These are phyloP conservation scores for Ophidiomyces ophidiicola DNA, from an alignment of 2,329 filamentous ascomycete species.

Conservation along the genomic window DNA sequence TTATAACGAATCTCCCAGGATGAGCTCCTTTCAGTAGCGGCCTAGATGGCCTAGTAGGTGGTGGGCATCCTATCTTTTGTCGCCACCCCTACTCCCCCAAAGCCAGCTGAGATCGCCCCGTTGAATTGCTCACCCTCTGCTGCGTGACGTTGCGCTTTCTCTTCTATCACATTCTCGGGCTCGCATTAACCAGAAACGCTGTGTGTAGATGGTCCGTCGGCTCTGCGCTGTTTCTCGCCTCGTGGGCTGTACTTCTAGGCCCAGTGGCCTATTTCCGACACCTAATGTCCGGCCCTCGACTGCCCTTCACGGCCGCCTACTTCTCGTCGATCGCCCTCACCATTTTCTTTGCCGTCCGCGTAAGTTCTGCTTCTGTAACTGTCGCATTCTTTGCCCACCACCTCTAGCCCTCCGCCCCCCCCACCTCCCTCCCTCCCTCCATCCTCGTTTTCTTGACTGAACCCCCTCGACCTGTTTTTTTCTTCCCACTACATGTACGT, in stretches of 20 bases:
- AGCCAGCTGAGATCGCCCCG: no score
- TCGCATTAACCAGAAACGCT: conserved; percentile 3
- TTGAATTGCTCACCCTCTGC: background rate
- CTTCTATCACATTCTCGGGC: background rate
- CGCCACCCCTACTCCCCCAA: no score
- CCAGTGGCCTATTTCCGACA: conserved; percentile 72
- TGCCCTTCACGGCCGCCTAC: conserved; percentile 89
- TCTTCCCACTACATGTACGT: no score
- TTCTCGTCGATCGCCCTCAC: conserved; percentile 87
- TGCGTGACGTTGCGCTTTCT: background rate
- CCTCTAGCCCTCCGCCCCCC: conserved; percentile 13
- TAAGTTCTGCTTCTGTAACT: conserved; percentile 42
- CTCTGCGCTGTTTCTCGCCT: conserved; percentile 76
- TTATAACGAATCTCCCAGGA: no score
- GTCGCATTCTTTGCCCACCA: conserved; percentile 1
- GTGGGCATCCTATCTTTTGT: no score
- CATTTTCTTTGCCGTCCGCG: conserved; percentile 81
- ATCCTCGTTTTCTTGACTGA: background rate
- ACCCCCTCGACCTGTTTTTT: background rate
- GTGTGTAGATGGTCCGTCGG: conserved; percentile 85
- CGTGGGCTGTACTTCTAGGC: conserved; percentile 91
- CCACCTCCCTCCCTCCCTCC: conserved; percentile 9
- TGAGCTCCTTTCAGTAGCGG: no score
- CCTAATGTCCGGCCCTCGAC: conserved; percentile 66
- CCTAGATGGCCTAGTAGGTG: no score